These are phyloP conservation scores for Phytophthora sp. DNA, from an alignment of 352 stramenopile species.

Conservation along the genomic window DNA sequence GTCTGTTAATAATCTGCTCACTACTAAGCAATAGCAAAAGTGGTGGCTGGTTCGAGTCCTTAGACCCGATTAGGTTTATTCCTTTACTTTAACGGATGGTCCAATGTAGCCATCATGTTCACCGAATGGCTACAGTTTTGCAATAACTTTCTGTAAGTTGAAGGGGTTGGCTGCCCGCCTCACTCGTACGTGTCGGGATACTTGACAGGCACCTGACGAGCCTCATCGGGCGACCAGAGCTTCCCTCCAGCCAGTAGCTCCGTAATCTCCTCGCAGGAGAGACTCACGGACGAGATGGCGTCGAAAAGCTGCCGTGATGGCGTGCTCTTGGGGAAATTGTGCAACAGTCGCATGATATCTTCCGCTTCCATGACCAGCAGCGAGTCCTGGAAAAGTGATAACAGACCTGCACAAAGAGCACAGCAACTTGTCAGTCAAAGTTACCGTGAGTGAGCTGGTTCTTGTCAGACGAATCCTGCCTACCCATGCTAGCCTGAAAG, in stretches of 20 bases:
- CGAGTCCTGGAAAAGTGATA: constrained; percentile 73
- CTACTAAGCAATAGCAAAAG: constrained; percentile 26
- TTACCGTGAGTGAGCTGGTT: not conserved
- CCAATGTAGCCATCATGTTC: not conserved
- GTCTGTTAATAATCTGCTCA: constrained; percentile 5
- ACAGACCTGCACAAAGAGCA: constrained; percentile 48
- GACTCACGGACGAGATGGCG: constrained; percentile 64
- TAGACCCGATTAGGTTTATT: constrained; percentile 4
- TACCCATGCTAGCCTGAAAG: constrained; percentile 88
- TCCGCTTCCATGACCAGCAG: constrained; percentile 77
- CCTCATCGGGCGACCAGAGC: constrained; percentile 81
- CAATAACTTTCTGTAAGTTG: constrained; percentile 25
- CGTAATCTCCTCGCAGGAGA: constrained; percentile 78
- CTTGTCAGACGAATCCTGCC: constrained; percentile 5
- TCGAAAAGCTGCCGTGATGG: constrained; percentile 68
- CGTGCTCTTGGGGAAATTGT: constrained; percentile 73
- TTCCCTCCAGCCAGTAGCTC: constrained; percentile 67
- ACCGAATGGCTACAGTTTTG: not conserved
- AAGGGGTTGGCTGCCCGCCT: constrained; percentile 19
- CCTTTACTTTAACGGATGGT: not conserved
- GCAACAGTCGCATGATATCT: constrained; percentile 81
- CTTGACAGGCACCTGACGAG: constrained; percentile 63
- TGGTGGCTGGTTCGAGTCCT: constrained; percentile 26
- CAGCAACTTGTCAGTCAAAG: constrained; percentile 9
- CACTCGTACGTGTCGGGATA: constrained; percentile 82